Percentiles rank a stretch among this genome's conserved stretches.
Conservation (phyloP, 1,139 yeast species). For the Candida gigantensis region DNA sequence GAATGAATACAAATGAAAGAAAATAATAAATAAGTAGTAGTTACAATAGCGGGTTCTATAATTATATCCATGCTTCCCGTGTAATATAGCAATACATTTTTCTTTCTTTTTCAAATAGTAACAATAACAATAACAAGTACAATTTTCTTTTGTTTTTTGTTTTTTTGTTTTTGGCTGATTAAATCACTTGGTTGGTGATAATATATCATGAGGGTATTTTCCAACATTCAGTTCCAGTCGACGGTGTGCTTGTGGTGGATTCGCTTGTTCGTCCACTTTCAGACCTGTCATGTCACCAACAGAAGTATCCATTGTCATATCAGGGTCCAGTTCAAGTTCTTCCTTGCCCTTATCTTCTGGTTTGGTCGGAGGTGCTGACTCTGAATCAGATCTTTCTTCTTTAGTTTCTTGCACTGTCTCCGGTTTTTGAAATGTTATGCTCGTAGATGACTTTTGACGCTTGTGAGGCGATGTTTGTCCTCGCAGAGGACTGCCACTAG, state of each 20-base stretch:
- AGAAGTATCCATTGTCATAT: slow-evolving; percentile 20
- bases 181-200: slow-evolving; percentile 15
- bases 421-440: slow-evolving; percentile 8
- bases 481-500: slow-evolving; percentile 11
- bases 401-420: not conserved
- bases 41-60: not conserved
- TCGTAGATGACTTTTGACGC: slow-evolving; percentile 23
- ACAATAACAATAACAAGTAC: not conserved
- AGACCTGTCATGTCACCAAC: slow-evolving; percentile 8
- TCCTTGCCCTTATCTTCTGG: slow-evolving; percentile 6
- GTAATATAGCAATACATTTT: not conserved
- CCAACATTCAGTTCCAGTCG: slow-evolving; percentile 20
- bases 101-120: not conserved
- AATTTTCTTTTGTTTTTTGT: too few species aligned
- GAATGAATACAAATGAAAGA: not conserved
- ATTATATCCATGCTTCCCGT: not conserved
- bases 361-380: not conserved
- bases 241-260: slow-evolving; percentile 16
- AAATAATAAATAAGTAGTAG: too few species aligned
- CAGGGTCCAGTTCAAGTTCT: slow-evolving; percentile 14
- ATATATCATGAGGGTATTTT: slow-evolving; percentile 22
- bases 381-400: slow-evolving; percentile 1
- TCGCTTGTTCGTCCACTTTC: slow-evolving; percentile 13
- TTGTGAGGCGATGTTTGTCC: slow-evolving; percentile 17
- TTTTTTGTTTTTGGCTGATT: not conserved